Evolutionary conservation across 2,329 filamentous ascomycete genomes (phyloP), one percentile per base, ranked within the genome.

Genomic region (Aspergillus oerlinghausenensis): DNA sequence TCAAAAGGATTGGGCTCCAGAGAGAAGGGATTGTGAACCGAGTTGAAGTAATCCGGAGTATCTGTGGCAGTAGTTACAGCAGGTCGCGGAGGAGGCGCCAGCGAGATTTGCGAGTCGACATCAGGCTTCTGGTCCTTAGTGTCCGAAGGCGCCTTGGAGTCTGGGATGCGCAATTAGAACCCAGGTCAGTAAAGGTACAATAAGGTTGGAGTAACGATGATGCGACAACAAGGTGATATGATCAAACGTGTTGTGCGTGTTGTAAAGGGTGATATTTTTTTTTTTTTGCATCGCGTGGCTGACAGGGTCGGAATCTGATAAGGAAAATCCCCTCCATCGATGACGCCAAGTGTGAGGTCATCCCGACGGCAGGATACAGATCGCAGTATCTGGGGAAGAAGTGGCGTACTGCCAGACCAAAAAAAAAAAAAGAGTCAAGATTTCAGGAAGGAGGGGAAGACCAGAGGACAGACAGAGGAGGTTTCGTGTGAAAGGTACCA

Each of bases 1-100:
- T 97, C 94, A 69, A 99, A 97, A 8, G 94, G 93, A 75, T 99
- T 97, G 58, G 92, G 92, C 79, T 97, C 94, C 78, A 72, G 80
- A 70, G 74, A 85, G 74, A 74, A 79, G 40, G 71, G 74, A 66
- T 76, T 77, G 65, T 82, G 81, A 60, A 83, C 79, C 57, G 79
- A 80, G 52, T 83, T 82, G 73, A 90, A 91, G 75, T 88, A 90
- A 69, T 91, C 88, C 49, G 85, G 82, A 8, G 84, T 84, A 65
- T 85, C 82, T 55, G 76, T 74, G 57, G 78, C 75, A 61, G 77
- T 77, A 55, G 86, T 83, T 50, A 66, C 67, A 52, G 72, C 71
- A 54, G 77, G 77, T 74, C 87, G 86, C 57, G 87, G 88, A 55
- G 88, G 87, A 64, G 88, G 87, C 63, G 87, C 86, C 68, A 90